Evolutionary conservation across 345 rosid species (phyloP), one percentile per base, ranked within the genome.

Genomic region (Lumnitzera racemosa): DNA sequence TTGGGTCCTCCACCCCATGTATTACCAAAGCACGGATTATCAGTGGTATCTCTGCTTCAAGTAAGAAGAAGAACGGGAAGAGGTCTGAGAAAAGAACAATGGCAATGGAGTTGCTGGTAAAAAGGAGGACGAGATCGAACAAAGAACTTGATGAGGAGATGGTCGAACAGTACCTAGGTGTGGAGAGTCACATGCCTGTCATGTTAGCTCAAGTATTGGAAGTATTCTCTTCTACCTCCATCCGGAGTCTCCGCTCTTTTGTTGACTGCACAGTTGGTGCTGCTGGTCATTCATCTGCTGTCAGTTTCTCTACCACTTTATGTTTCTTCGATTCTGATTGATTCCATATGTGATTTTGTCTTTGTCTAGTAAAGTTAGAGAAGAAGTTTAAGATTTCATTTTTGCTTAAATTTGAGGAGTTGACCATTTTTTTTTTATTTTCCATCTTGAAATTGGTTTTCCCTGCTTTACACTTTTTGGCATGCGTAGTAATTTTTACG

Each of bases 181-280:
- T 55, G 16, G 53, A 48, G 25, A 76, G 2, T 66, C 86, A 92
- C 62, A 56, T 87, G n/a, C 98, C 96, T 16, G 96, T 89, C 46
- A 63, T 92, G 94, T 71, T 87, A 56, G 90, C 89, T 16, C 96
- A 92, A 73, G 96, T 92, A 20, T 43, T 80, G 65, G 98, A 92
- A 57, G 77, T 85, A 6, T 92, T 89, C 82, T 76, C 95, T 46
- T 76, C 87, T 0, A 12, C 12, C 16, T 54, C 58, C 12, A 31
- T 64, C 15, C 71, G 71, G 61, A 62, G 61, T 1, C 72, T 89
- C 20, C 68, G 57, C 57, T 85, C 89, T 61, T 92, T 92, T 29
- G 84, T 85, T 11, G 98, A 92, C 66, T 92, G 96, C 61, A 92
- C 98, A 3, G 78, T 92, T 57, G 98, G 98, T 24, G 94, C 96